phyloP scores from a whole-genome alignment of 2,329 filamentous ascomycete genomes.

The Pseudocercospora fuligena region DNA sequence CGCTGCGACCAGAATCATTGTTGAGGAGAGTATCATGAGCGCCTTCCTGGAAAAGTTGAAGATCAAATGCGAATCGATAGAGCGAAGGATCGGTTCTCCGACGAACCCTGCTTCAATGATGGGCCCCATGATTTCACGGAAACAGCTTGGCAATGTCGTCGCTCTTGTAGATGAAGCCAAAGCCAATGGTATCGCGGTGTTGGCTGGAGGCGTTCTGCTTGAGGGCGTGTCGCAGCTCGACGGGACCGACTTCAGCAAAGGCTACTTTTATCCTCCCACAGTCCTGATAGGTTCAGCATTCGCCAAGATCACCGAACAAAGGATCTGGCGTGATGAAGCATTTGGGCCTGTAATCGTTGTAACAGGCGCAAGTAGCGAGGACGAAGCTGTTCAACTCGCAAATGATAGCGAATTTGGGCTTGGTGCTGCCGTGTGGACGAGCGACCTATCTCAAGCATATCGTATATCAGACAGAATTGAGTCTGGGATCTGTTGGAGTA shows the following conservation, averaged over 20 bases:
- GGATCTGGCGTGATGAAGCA: constrained; percentile 55
- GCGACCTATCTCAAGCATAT: constrained; percentile 59
- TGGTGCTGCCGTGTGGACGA: constrained; percentile 58
- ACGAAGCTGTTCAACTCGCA: constrained; percentile 53
- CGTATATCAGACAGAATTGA: constrained; percentile 58
- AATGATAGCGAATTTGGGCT: constrained; percentile 58
- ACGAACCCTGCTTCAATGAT: constrained; percentile 70
- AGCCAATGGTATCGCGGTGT: constrained; percentile 58
- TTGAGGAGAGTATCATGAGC: constrained; percentile 56
- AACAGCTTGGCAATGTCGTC: constrained; percentile 66
- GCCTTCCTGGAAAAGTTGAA: constrained; percentile 63
- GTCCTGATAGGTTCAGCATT: constrained; percentile 35
- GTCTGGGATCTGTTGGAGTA: constrained; percentile 69
- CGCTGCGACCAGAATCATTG: constrained; percentile 59
- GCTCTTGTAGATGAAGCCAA: constrained; percentile 68
- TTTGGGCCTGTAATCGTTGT: constrained; percentile 53
- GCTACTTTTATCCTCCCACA: constrained; percentile 57
- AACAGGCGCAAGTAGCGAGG: constrained; percentile 48
- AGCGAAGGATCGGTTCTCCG: constrained; percentile 70
- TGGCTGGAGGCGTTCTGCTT: constrained; percentile 54
- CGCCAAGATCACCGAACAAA: constrained; percentile 29
- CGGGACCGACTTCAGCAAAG: constrained; percentile 55
- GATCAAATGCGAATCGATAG: constrained; percentile 67
- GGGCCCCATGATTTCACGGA: constrained; percentile 66
- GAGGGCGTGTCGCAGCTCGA: constrained; percentile 56